Evolutionary conservation across 2,329 filamentous ascomycete species (phyloP).

Genomic region (Pseudogymnoascus sp.): DNA sequence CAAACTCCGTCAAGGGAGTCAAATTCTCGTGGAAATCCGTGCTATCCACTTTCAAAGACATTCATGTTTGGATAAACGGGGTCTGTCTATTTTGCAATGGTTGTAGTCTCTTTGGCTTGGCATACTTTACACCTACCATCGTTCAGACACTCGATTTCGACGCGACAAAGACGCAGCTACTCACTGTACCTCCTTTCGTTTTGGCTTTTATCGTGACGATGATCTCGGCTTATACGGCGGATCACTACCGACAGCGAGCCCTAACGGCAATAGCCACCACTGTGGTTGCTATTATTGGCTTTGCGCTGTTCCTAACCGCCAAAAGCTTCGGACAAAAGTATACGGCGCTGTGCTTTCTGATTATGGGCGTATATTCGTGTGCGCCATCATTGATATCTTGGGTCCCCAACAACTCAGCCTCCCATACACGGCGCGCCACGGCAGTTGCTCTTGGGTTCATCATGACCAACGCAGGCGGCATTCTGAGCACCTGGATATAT

Average conservation of each 20-base stretch:
- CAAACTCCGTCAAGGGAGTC: background rate
- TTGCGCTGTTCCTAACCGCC: slow-evolving; percentile 31
- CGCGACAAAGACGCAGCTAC: slow-evolving; percentile 25
- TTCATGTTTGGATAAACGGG: background rate
- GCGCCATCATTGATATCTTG: slow-evolving; percentile 7
- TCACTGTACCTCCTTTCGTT: slow-evolving; percentile 29
- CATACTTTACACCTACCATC: slow-evolving; percentile 17
- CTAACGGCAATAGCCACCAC: slow-evolving; percentile 21
- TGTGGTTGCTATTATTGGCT: slow-evolving; percentile 31
- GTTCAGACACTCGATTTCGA: slow-evolving; percentile 27
- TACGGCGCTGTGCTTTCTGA: slow-evolving; percentile 32
- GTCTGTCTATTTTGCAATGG: background rate
- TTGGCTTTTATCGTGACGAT: slow-evolving; percentile 23
- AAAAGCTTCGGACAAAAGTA: slow-evolving; percentile 28
- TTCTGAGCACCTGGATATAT: slow-evolving; percentile 11
- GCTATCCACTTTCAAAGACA: background rate
- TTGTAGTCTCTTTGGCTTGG: slow-evolving; percentile 2
- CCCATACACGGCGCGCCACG: slow-evolving; percentile 6
- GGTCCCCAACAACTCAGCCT: slow-evolving; percentile 5
- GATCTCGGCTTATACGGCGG: slow-evolving; percentile 24
- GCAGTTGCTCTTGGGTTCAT: slow-evolving; percentile 5
- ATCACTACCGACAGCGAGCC: slow-evolving; percentile 25
- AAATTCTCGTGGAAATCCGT: slow-evolving; percentile 1
- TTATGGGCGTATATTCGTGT: background rate
- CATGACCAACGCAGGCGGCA: slow-evolving; percentile 10